A percentile compares a stretch with the other conserved stretches of the same genome.
Conservation (phyloP, 495 filamentous ascomycete species). For the Penicillium samsonianum region DNA sequence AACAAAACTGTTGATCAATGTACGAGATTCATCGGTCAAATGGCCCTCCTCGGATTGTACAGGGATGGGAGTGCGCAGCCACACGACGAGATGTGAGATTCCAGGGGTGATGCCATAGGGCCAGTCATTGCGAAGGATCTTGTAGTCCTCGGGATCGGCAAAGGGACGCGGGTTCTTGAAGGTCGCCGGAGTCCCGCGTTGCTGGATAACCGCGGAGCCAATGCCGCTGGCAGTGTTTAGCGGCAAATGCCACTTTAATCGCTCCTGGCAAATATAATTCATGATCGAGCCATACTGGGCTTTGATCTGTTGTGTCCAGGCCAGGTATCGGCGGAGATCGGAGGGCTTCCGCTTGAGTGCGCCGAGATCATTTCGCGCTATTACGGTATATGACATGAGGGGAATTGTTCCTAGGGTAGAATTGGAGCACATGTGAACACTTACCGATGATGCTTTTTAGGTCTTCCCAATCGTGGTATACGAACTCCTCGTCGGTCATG, state of each 20-base stretch:
- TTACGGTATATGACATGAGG: constrained; percentile 13
- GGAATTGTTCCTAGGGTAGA: constrained; percentile 10
- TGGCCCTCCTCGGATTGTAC: constrained; percentile 61
- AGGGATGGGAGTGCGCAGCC: constrained; percentile 57
- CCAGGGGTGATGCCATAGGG: constrained; percentile 75
- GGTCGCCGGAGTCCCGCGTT: constrained; percentile 29
- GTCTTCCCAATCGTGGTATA: constrained; percentile 68
- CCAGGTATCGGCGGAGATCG: constrained; percentile 79
- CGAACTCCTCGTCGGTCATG: constrained; percentile 70
- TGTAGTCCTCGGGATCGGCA: constrained; percentile 67
- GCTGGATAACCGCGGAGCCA: constrained; percentile 13
- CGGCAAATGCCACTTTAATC: constrained; percentile 67
- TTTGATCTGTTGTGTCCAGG: constrained; percentile 72
- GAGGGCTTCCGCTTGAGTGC: constrained; percentile 80
- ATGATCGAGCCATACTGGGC: constrained; percentile 73
- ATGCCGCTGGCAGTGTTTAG: constrained; percentile 8
- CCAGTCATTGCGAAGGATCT: constrained; percentile 86
- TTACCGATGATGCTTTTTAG: constrained; percentile 66
- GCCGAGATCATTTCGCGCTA: constrained; percentile 70
- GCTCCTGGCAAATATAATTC: constrained; percentile 70
- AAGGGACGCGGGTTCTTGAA: constrained; percentile 61
- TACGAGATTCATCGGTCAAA: constrained; percentile 66
- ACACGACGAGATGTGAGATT: constrained; percentile 64
- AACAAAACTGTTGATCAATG: constrained; percentile 66
- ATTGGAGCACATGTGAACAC: constrained; percentile 19